A percentile compares a stretch with the other conserved stretches of the same genome.
Conservation (phyloP, 2,329 filamentous ascomycete species). For the Berkeleyomyces basicola region DNA sequence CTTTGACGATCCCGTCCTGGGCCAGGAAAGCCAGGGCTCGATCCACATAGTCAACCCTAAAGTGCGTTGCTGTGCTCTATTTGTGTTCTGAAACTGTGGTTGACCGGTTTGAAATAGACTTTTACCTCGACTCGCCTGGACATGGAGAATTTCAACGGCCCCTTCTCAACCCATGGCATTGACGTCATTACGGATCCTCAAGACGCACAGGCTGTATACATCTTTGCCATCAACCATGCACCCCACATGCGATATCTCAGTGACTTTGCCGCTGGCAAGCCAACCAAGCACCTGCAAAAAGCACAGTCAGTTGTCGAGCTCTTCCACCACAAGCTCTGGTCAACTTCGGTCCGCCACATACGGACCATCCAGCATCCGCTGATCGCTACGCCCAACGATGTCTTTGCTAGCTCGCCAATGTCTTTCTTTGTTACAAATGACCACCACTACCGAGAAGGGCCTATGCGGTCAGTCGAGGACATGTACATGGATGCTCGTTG, state of each 20-base stretch:
- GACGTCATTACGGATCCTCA: slow-evolving; percentile 37
- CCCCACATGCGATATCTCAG: slow-evolving; percentile 28
- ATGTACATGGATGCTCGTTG: slow-evolving; percentile 26
- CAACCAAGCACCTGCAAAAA: slow-evolving; percentile 19
- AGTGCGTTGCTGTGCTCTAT: slow-evolving; percentile 21
- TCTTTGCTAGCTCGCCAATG: slow-evolving; percentile 29
- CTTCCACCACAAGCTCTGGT: slow-evolving; percentile 35
- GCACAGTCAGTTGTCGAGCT: slow-evolving; percentile 39
- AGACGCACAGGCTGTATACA: slow-evolving; percentile 31
- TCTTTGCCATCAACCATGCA: slow-evolving; percentile 44
- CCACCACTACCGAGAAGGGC: slow-evolving; percentile 34
- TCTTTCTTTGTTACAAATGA: slow-evolving; percentile 45
- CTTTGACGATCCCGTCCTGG: slow-evolving; percentile 25
- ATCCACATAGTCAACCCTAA: slow-evolving; percentile 37
- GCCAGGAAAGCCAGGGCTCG: slow-evolving; percentile 23
- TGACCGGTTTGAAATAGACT: slow-evolving; percentile 22
- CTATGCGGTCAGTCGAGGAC: slow-evolving; percentile 31
- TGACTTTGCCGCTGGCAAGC: not conserved
- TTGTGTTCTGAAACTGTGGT: not conserved
- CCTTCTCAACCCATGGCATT: slow-evolving; percentile 44
- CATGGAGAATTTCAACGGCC: slow-evolving; percentile 33
- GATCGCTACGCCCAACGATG: slow-evolving; percentile 42
- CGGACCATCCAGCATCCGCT: slow-evolving; percentile 36
- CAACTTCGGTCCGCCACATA: slow-evolving; percentile 27
- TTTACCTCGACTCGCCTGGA: slow-evolving; percentile 28